Base-by-base conservation (phyloP, 495 filamentous ascomycete genomes). In the Aspergillus egyptiacus region DNA sequence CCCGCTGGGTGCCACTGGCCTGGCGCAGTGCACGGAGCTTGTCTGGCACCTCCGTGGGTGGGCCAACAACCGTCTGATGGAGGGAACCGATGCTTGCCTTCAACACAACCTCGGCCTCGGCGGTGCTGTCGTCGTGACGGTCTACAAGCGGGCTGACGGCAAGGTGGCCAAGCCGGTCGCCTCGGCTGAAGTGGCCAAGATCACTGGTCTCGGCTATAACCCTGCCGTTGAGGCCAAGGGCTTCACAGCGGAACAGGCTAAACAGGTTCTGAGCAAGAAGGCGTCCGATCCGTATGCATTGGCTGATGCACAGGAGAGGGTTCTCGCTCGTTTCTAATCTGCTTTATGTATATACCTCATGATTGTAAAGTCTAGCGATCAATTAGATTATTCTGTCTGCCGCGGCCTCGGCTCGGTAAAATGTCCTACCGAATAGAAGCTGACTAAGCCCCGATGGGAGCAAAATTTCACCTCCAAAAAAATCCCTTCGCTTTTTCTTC, bases 41-140 rank as follows among this genome's bases (percentile, higher is more conserved):
- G 87, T 94, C 18, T 98, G 93, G 93, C 93, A 98, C 54, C 72
- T 98, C 60, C 74, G 93, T 37, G 93, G 93, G 3, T 96, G 93
- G 93, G 93, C 91, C 9, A 95, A 90, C 59, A 96, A 98, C 69
- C 76, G 93, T 20, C 67, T 80, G 7, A 80, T 89, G 6, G 68
- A 76, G 13, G 77, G 79, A 13, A 87, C 89, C 0, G 75, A 65
- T 38, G 80, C 76, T 33, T 86, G 87, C 35, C 65, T 98, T 66
- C 93, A 96, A 71, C 93, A 98, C 65, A 98, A 98, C 60, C 71
- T 98, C 3, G 93, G 93, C 0, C 71, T 98, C 18, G 93, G 93
- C 2, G 93, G 93, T 48, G 93, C 91, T 2, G 89, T 82, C 2
- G 90, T 98, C 0, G 86, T 91, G 13, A 93, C 89, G 5, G 84